These are phyloP conservation scores for Trichophyton simii DNA, from an alignment of 2,329 filamentous ascomycete genomes.

Conservation along the genomic window DNA sequence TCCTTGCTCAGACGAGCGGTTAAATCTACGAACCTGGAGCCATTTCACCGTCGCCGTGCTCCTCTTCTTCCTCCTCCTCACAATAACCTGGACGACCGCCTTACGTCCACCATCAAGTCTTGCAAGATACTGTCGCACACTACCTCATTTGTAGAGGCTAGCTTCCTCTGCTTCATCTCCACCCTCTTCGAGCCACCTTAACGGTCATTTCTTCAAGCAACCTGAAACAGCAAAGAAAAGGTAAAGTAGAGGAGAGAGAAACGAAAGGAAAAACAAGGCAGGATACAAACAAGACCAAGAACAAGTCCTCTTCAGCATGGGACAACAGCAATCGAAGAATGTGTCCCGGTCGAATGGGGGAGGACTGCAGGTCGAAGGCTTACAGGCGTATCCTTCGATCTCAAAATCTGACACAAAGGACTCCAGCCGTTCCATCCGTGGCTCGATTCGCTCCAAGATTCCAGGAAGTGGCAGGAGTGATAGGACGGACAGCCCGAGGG, in stretches of 20 bases:
- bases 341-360: constrained; percentile 40
- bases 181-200: constrained; percentile 15
- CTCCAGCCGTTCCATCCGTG: constrained; percentile 73
- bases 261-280: neutral
- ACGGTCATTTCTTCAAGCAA: neutral
- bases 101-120: constrained; percentile 8
- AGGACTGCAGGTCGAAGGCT: constrained; percentile 39
- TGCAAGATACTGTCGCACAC: constrained; percentile 10
- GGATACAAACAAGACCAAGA: no score
- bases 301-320: constrained; percentile 26
- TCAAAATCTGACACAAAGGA: constrained; percentile 87
- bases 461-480: constrained; percentile 38
- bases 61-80: constrained; percentile 6
- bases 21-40: constrained; percentile 13
- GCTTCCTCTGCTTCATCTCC: constrained; percentile 15
- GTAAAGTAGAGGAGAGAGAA: neutral
- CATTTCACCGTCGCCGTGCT: constrained; percentile 7
- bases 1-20: constrained; percentile 8
- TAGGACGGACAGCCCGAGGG: constrained; percentile 63
- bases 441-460: constrained; percentile 75
- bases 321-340: constrained; percentile 44
- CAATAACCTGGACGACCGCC: constrained; percentile 12
- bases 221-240: neutral
- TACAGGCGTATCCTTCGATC: constrained; percentile 85
- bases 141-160: constrained; percentile 13